phyloP scores from a whole-genome alignment of 768 basidiomycete species.

The Amanita muscaria region DNA sequence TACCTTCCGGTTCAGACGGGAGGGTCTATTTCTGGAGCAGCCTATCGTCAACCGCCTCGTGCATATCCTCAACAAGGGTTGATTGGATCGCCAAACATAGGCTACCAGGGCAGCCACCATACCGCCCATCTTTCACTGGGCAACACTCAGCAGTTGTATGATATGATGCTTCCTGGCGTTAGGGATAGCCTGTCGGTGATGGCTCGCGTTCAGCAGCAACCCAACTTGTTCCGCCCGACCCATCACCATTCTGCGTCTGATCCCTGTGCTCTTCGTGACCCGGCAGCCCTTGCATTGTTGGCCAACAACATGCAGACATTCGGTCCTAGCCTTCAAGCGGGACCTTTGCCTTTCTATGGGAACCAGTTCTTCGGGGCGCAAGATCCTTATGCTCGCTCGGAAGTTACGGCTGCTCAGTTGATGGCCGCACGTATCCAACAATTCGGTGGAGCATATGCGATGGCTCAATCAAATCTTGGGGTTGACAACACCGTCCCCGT shows the following conservation, averaged over 20 bases:
- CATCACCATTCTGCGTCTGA: slow-evolving; percentile 84
- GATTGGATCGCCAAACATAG: slow-evolving; percentile 45
- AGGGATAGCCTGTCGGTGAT: slow-evolving; percentile 56
- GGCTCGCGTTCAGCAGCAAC: slow-evolving; percentile 72
- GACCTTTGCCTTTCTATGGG: slow-evolving; percentile 31
- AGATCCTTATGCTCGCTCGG: slow-evolving; percentile 45
- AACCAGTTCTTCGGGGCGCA: slow-evolving; percentile 61
- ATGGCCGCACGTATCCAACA: slow-evolving; percentile 61
- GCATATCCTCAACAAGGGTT: slow-evolving; percentile 46
- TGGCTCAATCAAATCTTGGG: slow-evolving; percentile 21
- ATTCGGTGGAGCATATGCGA: slow-evolving; percentile 44
- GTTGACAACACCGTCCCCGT: slow-evolving; percentile 23
- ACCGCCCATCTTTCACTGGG: slow-evolving; percentile 65
- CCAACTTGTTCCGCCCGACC: slow-evolving; percentile 59
- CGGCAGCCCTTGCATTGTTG: slow-evolving; percentile 55
- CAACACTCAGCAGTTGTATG: slow-evolving; percentile 70
- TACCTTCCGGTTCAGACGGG: slow-evolving; percentile 49
- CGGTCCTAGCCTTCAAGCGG: slow-evolving; percentile 43
- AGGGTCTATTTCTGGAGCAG: slow-evolving; percentile 29
- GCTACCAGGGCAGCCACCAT: slow-evolving; percentile 44
- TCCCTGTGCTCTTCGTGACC: slow-evolving; percentile 69
- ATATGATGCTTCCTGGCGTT: slow-evolving; percentile 63
- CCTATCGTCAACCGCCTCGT: slow-evolving; percentile 59
- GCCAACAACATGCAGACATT: slow-evolving; percentile 50
- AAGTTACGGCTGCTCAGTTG: slow-evolving; percentile 44